A percentile compares a stretch with the other conserved stretches of the same genome.
Evolutionary conservation across 441 rosid genomes (phyloP).

Genomic region (Populus tomentosa): DNA sequence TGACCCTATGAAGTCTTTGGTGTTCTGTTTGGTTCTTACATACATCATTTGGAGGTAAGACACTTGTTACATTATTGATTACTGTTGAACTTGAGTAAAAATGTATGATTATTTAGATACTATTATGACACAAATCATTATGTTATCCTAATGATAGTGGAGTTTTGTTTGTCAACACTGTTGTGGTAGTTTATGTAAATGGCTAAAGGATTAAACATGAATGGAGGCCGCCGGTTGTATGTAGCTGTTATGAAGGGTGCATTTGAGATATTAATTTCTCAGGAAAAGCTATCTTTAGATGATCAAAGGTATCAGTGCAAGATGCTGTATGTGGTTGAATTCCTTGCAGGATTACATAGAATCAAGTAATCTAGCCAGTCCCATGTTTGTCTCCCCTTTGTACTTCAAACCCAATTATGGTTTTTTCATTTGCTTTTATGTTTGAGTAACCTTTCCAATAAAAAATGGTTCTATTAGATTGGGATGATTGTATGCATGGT

Average conservation of each 20-base stretch:
- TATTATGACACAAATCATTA: not conserved
- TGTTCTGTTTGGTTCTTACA: slow-evolving; percentile 61
- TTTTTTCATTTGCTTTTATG: not conserved
- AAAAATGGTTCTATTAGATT: no score
- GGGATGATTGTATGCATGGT: no score
- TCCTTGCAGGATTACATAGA: slow-evolving; percentile 1
- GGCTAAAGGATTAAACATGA: not conserved
- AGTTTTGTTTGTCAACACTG: not conserved
- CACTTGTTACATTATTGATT: not conserved
- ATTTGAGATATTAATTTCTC: not conserved
- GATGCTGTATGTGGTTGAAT: not conserved
- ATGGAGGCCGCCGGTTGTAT: not conserved
- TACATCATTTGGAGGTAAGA: slow-evolving; percentile 66
- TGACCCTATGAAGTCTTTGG: slow-evolving; percentile 59
- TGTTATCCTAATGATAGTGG: not conserved
- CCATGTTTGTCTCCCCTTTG: not conserved
- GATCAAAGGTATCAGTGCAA: not conserved
- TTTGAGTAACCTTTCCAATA: not conserved
- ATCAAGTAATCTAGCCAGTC: not conserved
- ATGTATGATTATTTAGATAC: not conserved
- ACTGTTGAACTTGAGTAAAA: not conserved
- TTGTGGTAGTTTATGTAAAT: not conserved
- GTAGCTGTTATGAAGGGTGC: not conserved
- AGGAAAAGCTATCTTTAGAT: not conserved
- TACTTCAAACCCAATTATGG: not conserved